Evolutionary conservation across 2,329 filamentous ascomycete genomes (phyloP), one percentile per base, ranked within the genome.

Genomic region (Atkinsonella texensis): DNA sequence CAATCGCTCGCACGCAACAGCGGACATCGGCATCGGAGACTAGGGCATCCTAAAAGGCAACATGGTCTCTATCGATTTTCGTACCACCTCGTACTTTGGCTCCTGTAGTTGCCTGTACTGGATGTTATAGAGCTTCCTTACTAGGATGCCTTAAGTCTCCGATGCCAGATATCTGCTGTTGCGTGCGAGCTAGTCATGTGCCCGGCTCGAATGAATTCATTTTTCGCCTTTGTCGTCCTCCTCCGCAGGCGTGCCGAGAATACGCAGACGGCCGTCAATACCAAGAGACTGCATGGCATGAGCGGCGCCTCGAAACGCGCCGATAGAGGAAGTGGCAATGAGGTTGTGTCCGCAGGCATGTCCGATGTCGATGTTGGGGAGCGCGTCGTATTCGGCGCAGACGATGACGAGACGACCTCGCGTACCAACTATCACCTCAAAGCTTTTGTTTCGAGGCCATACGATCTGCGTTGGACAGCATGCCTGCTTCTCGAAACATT

Each of bases 301-400:
- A 1, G 64, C 67, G 0, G 63, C 58, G 11, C 63, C 68, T 12
- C 73, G 58, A 44, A 71, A 72, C 6, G 67, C 63, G 1, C 66
- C 68, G 7, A 72, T 55, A 1, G 65, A 63, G n/a, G 66, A 60
- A 0, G 67, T 68, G 11, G 70, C 65, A 51, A 73, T 72, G 17
- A 73, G 61, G 57, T 73, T 73, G 59, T 73, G 71, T 1, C 71
- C 70, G 57, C 70, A 73, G 2, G 67, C 69, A 40, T 73, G 70
- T n/a, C 70, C 70, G 20, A 73, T 70, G 11, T 60, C 63, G 20
- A 4, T 23, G 20, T n/a, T n/a, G 0, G 70, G 70, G 0, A 74
- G 65, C 0, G 73, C 73, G 54, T 76, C 73, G 54, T 74, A 74
- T 59, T 69, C 67, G 32, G 61, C 62, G 48, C 62, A 64, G 57